phyloP scores from a whole-genome alignment of 192 early-diverging fungal genomes.

The Backusella luteola region DNA sequence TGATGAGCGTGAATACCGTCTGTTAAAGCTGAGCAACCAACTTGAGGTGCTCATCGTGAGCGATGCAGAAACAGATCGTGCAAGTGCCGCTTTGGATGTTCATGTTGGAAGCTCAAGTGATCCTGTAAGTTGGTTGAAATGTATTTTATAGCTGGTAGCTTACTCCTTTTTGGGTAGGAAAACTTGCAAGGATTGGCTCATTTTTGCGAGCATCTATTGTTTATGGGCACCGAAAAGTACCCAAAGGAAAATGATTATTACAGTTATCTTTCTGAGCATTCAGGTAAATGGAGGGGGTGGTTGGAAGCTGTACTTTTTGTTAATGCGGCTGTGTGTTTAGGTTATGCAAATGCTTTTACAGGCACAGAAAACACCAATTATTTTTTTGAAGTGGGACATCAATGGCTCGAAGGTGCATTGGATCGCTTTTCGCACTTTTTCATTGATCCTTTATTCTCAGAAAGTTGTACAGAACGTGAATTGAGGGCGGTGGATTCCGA shows the following conservation, averaged over 20 bases:
- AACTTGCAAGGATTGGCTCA: conserved; percentile 65
- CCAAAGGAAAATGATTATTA: conserved; percentile 64
- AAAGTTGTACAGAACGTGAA: conserved; percentile 86
- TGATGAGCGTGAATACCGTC: conserved; percentile 57
- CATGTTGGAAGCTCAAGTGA: conserved; percentile 61
- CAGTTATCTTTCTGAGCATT: conserved; percentile 46
- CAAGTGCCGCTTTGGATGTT: conserved; percentile 57
- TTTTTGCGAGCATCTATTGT: conserved; percentile 69
- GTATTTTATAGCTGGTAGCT: background rate
- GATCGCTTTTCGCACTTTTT: conserved; percentile 84
- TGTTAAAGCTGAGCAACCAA: conserved; percentile 55
- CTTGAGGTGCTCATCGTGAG: conserved; percentile 58
- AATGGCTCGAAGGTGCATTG: conserved; percentile 47
- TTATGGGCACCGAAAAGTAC: conserved; percentile 67
- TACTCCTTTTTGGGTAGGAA: conserved; percentile 33
- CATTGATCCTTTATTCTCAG: conserved; percentile 79
- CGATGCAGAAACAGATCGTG: conserved; percentile 53
- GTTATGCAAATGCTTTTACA: conserved; percentile 51
- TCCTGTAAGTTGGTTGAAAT: conserved; percentile 32
- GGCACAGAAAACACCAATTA: conserved; percentile 46
- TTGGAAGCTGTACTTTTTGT: background rate
- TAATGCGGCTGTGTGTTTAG: conserved; percentile 4
- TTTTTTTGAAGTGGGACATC: conserved; percentile 54
- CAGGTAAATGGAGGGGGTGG: conserved; percentile 27
- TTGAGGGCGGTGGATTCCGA: conserved; percentile 90